Evolutionary conservation across 306 rosid genomes (phyloP), one percentile per base, ranked within the genome.

Genomic region (Lathyrus aphaca): DNA sequence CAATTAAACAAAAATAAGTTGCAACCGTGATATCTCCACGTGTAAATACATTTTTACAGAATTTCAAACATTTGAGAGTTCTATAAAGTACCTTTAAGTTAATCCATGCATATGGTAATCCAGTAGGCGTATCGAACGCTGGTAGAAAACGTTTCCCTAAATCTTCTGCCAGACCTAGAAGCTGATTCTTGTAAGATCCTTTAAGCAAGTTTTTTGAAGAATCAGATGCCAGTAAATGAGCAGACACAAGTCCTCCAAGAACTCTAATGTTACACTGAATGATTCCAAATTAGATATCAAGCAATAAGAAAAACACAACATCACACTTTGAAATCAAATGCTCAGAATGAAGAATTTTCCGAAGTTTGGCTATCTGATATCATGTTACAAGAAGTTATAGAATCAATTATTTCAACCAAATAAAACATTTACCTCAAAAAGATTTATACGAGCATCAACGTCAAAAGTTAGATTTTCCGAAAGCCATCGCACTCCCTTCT

Each of bases 221-320:
- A 90, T 90, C 97, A 75, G 97, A 85, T 15, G 97, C 97, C 74
- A 90, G 96, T 61, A 94, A 78, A 80, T 94, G 98, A 79, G 97
- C 95, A 74, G 97, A 94, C 61, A 94, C 87, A 71, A 94, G 97
- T 73, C 98, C 98, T 64, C 98, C 98, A 77, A 94, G 98, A 42
- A 88, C 96, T 87, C 97, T 85, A 78, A 94, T 94, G 87, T 94
- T 94, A 89, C 98, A 87, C 98, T 90, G 86, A 88, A 81, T 23
- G 66, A 71, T 83, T 79, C 79, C 74, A 69, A 86, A 71, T 83
- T 77, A 74, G 74, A 69, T 35, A 86, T 62, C 75, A 86, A 76
- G 80, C 15, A 38, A 60, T 39, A 69, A 72, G 69, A 39, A 66
- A 80, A 71, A 50, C 63, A 43, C 49, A 74, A 59, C 43, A 74